These are phyloP conservation scores for Pyrenula aspistea DNA, from an alignment of 495 filamentous ascomycete genomes.

Conservation along the genomic window DNA sequence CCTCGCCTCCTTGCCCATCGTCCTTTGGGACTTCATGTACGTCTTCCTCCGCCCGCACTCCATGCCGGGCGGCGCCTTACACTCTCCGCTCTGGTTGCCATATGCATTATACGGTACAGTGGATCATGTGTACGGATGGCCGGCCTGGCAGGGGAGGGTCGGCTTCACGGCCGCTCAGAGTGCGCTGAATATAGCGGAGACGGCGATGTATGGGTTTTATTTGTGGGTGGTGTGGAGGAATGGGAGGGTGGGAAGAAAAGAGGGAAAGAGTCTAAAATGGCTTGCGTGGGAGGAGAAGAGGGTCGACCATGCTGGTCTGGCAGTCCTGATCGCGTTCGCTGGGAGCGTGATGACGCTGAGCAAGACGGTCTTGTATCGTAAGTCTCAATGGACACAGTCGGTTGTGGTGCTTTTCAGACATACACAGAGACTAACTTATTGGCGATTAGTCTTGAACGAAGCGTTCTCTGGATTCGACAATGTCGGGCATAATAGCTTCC, in stretches of 20 bases:
- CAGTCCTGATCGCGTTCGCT: constrained; percentile 55
- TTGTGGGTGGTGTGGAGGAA: constrained; percentile 44
- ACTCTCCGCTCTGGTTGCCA: constrained; percentile 64
- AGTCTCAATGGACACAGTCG: constrained; percentile 16
- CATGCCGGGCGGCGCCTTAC: constrained; percentile 68
- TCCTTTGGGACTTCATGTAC: constrained; percentile 76
- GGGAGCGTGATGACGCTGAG: constrained; percentile 69
- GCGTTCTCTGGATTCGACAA: constrained; percentile 64
- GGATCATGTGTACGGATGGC: constrained; percentile 78
- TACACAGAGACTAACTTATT: constrained; percentile 2
- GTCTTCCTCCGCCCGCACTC: constrained; percentile 69
- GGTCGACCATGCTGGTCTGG: constrained; percentile 46
- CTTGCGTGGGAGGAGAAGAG: constrained; percentile 28
- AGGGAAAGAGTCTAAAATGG: constrained; percentile 19
- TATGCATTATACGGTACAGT: constrained; percentile 74
- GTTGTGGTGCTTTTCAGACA: neutral
- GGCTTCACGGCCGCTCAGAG: constrained; percentile 77
- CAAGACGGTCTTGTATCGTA: constrained; percentile 84
- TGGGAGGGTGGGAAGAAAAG: constrained; percentile 20
- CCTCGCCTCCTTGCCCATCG: constrained; percentile 62
- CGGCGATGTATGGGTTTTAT: constrained; percentile 57
- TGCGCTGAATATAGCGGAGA: constrained; percentile 63
- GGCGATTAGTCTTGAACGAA: constrained; percentile 56
- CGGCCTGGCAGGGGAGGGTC: constrained; percentile 55
- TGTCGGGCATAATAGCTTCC: constrained; percentile 59